These are phyloP conservation scores for Ilyonectria sp. DNA, from an alignment of 2,329 filamentous ascomycete genomes.

Conservation along the genomic window DNA sequence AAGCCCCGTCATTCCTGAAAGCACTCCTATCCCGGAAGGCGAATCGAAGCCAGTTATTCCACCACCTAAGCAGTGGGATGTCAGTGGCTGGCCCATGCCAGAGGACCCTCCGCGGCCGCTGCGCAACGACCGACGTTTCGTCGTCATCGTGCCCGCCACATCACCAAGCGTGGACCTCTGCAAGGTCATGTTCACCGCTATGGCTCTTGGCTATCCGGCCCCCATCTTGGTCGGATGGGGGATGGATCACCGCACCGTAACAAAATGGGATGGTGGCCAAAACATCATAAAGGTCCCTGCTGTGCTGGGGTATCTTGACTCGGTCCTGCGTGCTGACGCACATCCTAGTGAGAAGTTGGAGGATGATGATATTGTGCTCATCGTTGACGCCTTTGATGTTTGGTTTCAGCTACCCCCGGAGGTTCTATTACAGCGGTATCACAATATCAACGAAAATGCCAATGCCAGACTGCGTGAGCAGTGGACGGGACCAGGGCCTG, in stretches of 20 bases:
- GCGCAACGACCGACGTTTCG: neutral
- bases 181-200: constrained; percentile 16
- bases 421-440: constrained; percentile 9
- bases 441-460: constrained; percentile 3
- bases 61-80: too few relatives aligned
- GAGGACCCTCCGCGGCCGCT: too few relatives aligned
- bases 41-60: too few relatives aligned
- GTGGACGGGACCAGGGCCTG: neutral
- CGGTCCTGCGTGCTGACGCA: neutral
- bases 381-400: constrained; percentile 13
- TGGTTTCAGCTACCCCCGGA: constrained; percentile 21
- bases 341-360: constrained; percentile 10
- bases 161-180: constrained; percentile 5
- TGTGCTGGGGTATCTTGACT: constrained; percentile 3
- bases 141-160: neutral
- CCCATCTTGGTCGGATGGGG: constrained; percentile 17
- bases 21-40: too few relatives aligned
- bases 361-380: constrained; percentile 8
- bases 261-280: constrained; percentile 1
- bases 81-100: too few relatives aligned
- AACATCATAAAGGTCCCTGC: constrained; percentile 2
- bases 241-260: neutral
- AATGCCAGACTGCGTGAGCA: neutral
- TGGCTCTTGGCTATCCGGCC: constrained; percentile 13
- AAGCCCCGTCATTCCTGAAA: too few relatives aligned